A percentile compares a stretch with the other conserved stretches of the same genome.
These are phyloP conservation scores for Diaporthe sp. DNA, from an alignment of 2,329 filamentous ascomycete genomes.

Conservation along the genomic window DNA sequence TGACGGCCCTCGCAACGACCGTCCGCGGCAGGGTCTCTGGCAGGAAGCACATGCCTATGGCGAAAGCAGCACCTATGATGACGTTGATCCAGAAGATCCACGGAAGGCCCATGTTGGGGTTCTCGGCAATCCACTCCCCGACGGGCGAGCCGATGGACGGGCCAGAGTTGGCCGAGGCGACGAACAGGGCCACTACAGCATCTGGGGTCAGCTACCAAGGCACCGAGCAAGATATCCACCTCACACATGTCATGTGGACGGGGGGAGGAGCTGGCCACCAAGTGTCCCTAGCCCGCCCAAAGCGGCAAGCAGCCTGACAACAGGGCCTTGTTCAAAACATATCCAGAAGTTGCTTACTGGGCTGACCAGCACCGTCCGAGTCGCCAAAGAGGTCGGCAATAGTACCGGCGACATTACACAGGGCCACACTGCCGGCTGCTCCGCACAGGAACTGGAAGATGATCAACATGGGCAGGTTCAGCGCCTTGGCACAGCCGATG, in stretches of 20 bases:
- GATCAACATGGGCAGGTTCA: conserved; percentile 55
- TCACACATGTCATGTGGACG: background rate
- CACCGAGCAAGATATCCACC: background rate
- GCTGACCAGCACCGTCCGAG: conserved; percentile 55
- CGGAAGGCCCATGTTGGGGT: conserved; percentile 52
- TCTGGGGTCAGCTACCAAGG: background rate
- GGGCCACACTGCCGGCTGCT: conserved; percentile 52
- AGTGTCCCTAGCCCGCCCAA: no score
- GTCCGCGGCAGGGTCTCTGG: conserved; percentile 57
- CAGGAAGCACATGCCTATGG: conserved; percentile 53
- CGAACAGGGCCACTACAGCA: conserved; percentile 55
- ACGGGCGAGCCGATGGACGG: conserved; percentile 57
- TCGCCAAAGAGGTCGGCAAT: conserved; percentile 55
- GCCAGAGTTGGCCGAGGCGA: conserved; percentile 55
- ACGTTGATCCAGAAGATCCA: conserved; percentile 60
- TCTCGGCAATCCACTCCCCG: conserved; percentile 56
- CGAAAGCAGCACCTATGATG: conserved; percentile 55
- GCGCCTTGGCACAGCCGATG: conserved; percentile 52
- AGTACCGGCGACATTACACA: conserved; percentile 54
- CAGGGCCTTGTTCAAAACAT: no score
- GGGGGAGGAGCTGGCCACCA: background rate
- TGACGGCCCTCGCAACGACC: conserved; percentile 53
- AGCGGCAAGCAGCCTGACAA: no score
- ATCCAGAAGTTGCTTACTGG: conserved; percentile 43
- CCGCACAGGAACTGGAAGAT: conserved; percentile 55